Evolutionary conservation across 2,329 filamentous ascomycete genomes (phyloP).

Genomic region (Exophiala sp.): DNA sequence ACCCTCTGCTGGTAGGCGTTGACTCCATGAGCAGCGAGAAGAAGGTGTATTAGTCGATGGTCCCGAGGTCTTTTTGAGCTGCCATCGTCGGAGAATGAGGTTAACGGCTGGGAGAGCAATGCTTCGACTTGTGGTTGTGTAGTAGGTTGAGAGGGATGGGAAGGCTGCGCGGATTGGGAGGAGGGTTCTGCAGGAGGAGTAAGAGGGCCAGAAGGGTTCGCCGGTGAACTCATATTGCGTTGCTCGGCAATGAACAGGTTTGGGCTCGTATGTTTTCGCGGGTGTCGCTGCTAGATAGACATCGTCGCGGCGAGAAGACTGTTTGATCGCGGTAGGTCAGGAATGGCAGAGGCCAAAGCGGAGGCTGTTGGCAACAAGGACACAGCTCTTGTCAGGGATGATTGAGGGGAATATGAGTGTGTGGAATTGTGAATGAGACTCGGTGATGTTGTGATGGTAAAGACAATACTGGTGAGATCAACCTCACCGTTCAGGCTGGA

Average conservation of each 20-base stretch:
- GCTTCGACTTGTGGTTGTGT: constrained; percentile 23
- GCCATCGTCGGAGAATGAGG: constrained; percentile 43
- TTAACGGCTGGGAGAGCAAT: constrained; percentile 38
- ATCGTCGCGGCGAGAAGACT: not conserved
- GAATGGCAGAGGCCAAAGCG: no score
- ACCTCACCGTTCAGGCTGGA: not conserved
- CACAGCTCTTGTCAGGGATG: no score
- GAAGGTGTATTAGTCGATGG: constrained; percentile 47
- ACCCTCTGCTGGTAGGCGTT: constrained; percentile 49
- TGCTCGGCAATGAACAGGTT: no score
- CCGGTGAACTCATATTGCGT: constrained; percentile 20
- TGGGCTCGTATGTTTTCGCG: no score
- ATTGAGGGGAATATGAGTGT: no score
- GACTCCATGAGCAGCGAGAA: constrained; percentile 46
- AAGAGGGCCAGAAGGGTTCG: constrained; percentile 32
- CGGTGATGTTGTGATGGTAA: no score
- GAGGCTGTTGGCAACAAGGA: no score
- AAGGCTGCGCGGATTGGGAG: constrained; percentile 28
- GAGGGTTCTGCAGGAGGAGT: constrained; percentile 41
- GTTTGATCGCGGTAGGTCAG: no score
- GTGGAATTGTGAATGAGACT: no score
- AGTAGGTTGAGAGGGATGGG: constrained; percentile 19
- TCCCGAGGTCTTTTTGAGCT: constrained; percentile 46
- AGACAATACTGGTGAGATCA: no score
- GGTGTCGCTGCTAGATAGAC: not conserved